Evolutionary conservation across 345 rosid species (phyloP).

Genomic region (Acer saccharum): DNA sequence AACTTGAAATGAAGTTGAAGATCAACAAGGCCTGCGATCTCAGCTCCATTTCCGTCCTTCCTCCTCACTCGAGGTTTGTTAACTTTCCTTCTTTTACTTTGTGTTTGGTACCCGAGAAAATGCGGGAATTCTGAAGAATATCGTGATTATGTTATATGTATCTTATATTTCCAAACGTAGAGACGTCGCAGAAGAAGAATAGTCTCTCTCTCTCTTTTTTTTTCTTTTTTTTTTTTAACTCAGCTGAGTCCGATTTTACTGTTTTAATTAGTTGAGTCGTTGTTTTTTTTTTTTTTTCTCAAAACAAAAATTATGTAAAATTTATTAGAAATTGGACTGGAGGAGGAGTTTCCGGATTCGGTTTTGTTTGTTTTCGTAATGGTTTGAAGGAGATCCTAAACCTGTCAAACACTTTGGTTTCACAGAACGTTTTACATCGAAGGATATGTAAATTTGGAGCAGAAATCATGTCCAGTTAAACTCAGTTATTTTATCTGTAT

Average conservation of each 20-base stretch:
- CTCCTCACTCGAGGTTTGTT: conserved; percentile 79
- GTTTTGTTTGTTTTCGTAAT: conserved; percentile 3
- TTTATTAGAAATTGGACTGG: not conserved
- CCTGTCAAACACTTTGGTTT: not conserved
- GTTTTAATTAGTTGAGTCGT: not conserved
- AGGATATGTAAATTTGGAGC: not conserved
- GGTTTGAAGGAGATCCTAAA: conserved; percentile 10
- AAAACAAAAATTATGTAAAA: not conserved
- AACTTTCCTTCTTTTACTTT: not conserved
- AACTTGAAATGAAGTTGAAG: conserved; percentile 72
- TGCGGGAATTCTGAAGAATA: not conserved
- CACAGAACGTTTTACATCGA: not conserved
- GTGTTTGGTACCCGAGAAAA: conserved; percentile 18
- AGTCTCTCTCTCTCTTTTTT: too few relatives aligned
- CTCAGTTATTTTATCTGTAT: not conserved
- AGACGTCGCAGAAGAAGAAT: not conserved
- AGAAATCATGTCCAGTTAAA: not conserved
- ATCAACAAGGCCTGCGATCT: conserved; percentile 89
- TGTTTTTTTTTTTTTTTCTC: not conserved
- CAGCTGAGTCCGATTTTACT: not conserved
- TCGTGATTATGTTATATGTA: not conserved
- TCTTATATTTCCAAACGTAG: not conserved
- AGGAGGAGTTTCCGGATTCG: not conserved
- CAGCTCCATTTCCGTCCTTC: conserved; percentile 83
- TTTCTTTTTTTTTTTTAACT: not conserved